These are phyloP conservation scores for Euphorbia lathyris DNA, from an alignment of 345 rosid genomes.

Conservation along the genomic window DNA sequence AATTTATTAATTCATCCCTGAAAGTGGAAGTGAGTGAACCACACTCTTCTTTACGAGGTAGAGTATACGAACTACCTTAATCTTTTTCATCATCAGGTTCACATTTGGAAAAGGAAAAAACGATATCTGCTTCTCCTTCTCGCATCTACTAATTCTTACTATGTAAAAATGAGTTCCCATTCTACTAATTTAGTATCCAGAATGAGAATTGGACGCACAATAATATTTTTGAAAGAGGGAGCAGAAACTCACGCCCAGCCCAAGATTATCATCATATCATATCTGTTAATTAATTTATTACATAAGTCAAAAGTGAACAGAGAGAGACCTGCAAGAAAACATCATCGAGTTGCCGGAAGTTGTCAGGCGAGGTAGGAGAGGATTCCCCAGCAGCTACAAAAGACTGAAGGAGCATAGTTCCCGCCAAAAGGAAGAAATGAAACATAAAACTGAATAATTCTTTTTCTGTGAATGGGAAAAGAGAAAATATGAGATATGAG, in stretches of 20 bases:
- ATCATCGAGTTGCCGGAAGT: constrained; percentile 33
- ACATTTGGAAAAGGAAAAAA: neutral
- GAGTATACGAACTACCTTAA: neutral
- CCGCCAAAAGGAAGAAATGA: constrained; percentile 7
- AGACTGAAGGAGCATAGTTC: neutral
- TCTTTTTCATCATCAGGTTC: neutral
- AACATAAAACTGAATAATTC: neutral
- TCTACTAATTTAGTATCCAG: neutral
- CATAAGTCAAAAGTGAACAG: neutral
- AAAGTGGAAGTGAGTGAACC: neutral
- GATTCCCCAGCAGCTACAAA: neutral
- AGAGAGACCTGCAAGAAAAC: constrained; percentile 34
- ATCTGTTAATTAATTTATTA: neutral
- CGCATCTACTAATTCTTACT: neutral
- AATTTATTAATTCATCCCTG: neutral
- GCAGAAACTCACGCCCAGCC: neutral
- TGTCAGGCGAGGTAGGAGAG: constrained; percentile 23
- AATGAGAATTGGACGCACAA: neutral
- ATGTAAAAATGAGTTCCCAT: neutral
- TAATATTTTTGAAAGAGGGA: neutral
- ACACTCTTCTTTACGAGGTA: neutral
- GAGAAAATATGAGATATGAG: neutral
- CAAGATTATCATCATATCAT: neutral
- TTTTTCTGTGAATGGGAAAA: no score
- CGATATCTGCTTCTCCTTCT: neutral